These are phyloP conservation scores for Gynochthodes officinalis DNA, from an alignment of 257 asterid genomes.

Conservation along the genomic window DNA sequence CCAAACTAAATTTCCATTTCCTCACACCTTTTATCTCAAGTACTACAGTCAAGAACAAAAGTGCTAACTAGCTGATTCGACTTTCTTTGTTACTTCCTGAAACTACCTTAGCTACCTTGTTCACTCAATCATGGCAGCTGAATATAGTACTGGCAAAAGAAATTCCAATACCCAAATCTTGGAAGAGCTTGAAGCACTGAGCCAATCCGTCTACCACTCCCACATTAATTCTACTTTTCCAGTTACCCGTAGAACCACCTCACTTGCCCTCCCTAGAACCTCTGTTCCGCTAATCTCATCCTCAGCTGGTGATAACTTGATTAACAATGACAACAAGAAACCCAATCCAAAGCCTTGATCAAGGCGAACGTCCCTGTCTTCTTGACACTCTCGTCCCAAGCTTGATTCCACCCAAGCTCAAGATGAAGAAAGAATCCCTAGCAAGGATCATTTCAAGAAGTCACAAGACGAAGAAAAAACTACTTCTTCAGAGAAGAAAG, in stretches of 20 bases:
- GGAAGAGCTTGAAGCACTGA: no score
- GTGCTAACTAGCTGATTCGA: no score
- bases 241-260: constrained; percentile 51
- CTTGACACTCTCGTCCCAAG: constrained; percentile 66
- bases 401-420: constrained; percentile 7
- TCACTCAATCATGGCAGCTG: no score
- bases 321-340: constrained; percentile 16
- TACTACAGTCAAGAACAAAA: no score
- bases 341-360: constrained; percentile 61
- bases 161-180: no score
- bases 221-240: constrained; percentile 26
- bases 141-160: no score
- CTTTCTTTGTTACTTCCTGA: no score
- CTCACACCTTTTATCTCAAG: no score
- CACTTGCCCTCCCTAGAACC: constrained; percentile 60
- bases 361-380: constrained; percentile 71
- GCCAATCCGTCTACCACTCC: no score
- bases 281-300: constrained; percentile 38
- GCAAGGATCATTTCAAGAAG: constrained; percentile 19
- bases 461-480: constrained; percentile 25
- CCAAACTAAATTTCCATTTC: no score
- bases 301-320: constrained; percentile 18
- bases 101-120: no score
- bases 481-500: constrained; percentile 45
- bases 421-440: no score